Evolutionary conservation across 2,329 filamentous ascomycete species (phyloP), one percentile per base, ranked within the genome.

Genomic region (Aureobasidium pullulans): DNA sequence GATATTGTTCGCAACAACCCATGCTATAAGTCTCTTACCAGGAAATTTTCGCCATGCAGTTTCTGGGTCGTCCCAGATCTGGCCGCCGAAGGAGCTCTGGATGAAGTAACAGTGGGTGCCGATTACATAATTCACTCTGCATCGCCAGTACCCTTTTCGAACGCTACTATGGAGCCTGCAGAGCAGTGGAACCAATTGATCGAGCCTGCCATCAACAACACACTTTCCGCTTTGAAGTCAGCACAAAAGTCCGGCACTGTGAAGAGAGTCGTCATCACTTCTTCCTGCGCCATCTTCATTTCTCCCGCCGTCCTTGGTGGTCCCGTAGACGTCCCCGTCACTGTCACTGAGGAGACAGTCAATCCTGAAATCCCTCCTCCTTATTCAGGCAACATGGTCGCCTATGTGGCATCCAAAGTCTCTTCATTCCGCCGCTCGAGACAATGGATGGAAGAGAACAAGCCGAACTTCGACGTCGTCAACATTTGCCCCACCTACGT

Each of bases 221-320:
- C 72, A 0, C 53, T 70, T 4, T 66, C 66, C 5, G 69, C 78
- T 6, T 67, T 79, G 2, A 62, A 72, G 28, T 68, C 75, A 0
- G 76, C 75, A 1, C 46, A 66, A 15, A 71, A 71, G 56, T 60
- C 59, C 6, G 61, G 65, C 1, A 69, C 65, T 0, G 68, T 79
- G n/a, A 68, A 71, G 59, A 69, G 73, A 13, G 64, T 79, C 8
- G 72, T 79, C 16, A 74, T 79, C 52, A 79, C 77, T 11, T 65
- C 64, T 16, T 68, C 65, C 39, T 60, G 64, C 44, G 60, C 63
- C 31, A 61, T 65, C 32, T 59, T 67, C 16, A 60, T 64, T 7
- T 59, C 62, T 9, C 48, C 64, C 31, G 43, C 61, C 13, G 36
- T 60, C 11, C 40, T 59, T 15, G 28, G 40, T 28, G 53, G 37